Evolutionary conservation across 2,329 filamentous ascomycete species (phyloP), one percentile per base, ranked within the genome.

Genomic region (Elsinoe perseae): DNA sequence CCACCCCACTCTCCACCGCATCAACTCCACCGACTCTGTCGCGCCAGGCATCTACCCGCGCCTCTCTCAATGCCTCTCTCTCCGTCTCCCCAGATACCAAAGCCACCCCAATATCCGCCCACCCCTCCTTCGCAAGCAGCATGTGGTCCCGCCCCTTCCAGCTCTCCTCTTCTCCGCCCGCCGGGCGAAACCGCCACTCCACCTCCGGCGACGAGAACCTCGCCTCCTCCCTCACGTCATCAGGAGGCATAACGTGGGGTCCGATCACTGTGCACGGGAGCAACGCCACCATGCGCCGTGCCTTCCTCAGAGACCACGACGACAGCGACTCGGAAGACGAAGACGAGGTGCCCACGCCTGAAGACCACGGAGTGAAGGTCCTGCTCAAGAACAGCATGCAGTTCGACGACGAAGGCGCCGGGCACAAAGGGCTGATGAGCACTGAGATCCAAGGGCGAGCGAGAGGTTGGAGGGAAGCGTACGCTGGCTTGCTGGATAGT

Each of bases 401-500:
- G 32, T 85, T 85, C 61, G 77, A 80, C 56, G 73, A 77, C 32
- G 76, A 80, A 58, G 74, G 72, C 10, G 68, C 71, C 53, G 66
- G 73, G 2, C 72, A 72, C 54, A 67, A 72, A 16, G 72, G 77
- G 10, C 67, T 84, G 18, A 68, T 83, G 4, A 74, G 81, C 42
- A 69, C 71, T 43, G 70, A 69, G 8, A 73, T 78, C 43, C 72
- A 74, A 18, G 68, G 66, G 61, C 69, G 78, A 42, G 79, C 78
- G 61, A 69, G 68, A 5, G 70, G 75, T 1, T 85, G 83, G 70
- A 75, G 80, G 40, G 68, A 72, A 52, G 72, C 76, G 43, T 85
- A 85, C 66, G 80, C 82, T 2, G 71, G 81, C 48, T 70, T 82
- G 56, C 72, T 85, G 3, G 76, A 76, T n/a, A 75, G 77, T 7